Percentiles rank a stretch among this genome's conserved stretches.
Conservation (phyloP, 352 stramenopile species). For the Peronospora tabacina region DNA sequence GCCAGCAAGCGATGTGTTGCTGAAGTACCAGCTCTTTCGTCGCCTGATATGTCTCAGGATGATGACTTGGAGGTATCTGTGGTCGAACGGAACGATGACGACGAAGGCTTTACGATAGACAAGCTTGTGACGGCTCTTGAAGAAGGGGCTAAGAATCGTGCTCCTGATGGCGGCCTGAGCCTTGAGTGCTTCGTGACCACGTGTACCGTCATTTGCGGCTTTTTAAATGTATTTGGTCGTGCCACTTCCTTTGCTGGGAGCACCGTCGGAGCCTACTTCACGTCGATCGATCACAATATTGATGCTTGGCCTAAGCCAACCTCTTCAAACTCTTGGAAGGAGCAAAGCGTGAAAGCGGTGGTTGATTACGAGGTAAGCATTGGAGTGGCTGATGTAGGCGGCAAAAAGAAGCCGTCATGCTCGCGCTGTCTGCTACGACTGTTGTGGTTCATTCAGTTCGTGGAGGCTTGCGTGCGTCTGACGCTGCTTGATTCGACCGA, state of each 20-base stretch:
- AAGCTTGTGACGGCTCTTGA: constrained; percentile 43
- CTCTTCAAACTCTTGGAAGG: constrained; percentile 34
- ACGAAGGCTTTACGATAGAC: constrained; percentile 35
- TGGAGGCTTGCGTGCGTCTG: constrained; percentile 62
- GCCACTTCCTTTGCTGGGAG: constrained; percentile 74
- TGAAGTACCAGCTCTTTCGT: constrained; percentile 18
- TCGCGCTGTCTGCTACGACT: constrained; percentile 62
- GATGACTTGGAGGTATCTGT: constrained; percentile 59
- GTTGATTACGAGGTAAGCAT: constrained; percentile 60
- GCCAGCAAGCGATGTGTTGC: constrained; percentile 6
- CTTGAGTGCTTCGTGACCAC: constrained; percentile 42
- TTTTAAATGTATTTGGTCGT: constrained; percentile 71
- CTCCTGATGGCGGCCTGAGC: constrained; percentile 33
- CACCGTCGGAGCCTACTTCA: constrained; percentile 68
- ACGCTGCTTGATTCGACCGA: constrained; percentile 57
- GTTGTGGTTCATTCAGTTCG: constrained; percentile 81
- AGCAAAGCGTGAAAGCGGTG: constrained; percentile 46
- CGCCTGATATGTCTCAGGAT: constrained; percentile 30
- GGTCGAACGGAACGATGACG: constrained; percentile 30
- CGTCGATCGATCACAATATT: constrained; percentile 59
- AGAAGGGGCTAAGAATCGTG: constrained; percentile 22
- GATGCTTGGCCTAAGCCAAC: constrained; percentile 31
- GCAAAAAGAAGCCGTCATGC: constrained; percentile 81
- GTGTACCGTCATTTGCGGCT: constrained; percentile 58
- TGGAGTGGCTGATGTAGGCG: constrained; percentile 46